Evolutionary conservation across 805 yeast genomes (phyloP), one percentile per base, ranked within the genome.

Genomic region (Ogataea pilisensis): DNA sequence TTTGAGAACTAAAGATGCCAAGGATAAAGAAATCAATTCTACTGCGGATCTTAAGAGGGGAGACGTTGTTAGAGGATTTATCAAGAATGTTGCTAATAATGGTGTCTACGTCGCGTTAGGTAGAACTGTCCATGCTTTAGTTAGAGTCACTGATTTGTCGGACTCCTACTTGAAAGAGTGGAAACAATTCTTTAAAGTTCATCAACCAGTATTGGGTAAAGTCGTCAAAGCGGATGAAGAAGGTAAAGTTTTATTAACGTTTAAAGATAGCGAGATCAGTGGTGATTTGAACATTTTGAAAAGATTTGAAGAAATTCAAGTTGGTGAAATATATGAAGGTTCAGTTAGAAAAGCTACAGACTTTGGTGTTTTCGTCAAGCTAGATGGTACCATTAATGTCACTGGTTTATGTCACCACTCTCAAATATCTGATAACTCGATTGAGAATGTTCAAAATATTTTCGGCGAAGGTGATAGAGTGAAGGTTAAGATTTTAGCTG

Each of bases 391-490:
- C 31, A 65, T 76, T 40, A 78, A 78, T 53, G 72, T 89, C 43
- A 78, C 85, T 54, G 99, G 98, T 42, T 74, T 91, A 49, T 89
- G 96, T 52, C 97, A 91, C 58, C 81, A 75, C 43, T 73, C 90
- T 30, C 84, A 91, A 63, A 82, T 91, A 42, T 81, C 96, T 25
- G 93, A 85, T 50, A 80, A 78, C 41, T 48, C 50, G 19, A 70
- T 79, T 27, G 74, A 73, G 30, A 78, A 88, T 53, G 62, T 85
- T 21, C 58, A 69, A 33, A 69, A 79, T 12, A 70, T 91, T 42
- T 91, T 91, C 62, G 82, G 85, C 40, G 86, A 78, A 54, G 98
- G 98, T 49, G 98, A 91, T 58, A 73, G 83, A 46, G 97, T 91
- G 33, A 87, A 87, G 65, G 95, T 87, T 27, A 84, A 83, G 65